Conservation (phyloP, 225 moss, liverwort and hornwort genomes). For the Sphagnum tenellum region DNA sequence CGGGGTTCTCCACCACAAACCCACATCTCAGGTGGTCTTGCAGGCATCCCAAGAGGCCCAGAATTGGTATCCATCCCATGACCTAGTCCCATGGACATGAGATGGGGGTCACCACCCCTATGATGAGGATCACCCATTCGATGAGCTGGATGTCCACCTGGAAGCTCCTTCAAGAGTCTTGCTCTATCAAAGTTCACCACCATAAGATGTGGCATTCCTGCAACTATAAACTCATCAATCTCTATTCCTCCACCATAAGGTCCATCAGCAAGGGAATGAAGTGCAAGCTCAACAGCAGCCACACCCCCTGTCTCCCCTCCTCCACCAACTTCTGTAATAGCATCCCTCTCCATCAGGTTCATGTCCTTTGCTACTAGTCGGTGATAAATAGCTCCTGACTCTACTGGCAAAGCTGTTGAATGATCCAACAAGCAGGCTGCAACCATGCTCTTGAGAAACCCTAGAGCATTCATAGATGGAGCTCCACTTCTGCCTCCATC, state of each 20-base stretch:
- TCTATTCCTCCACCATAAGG: conserved; percentile 54
- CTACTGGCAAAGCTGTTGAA: conserved; percentile 48
- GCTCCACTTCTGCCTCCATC: conserved; percentile 44
- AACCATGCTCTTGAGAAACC: conserved; percentile 82
- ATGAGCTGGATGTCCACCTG: conserved; percentile 31
- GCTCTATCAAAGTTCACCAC: conserved; percentile 77
- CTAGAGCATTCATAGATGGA: conserved; percentile 44
- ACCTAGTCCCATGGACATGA: conserved; percentile 28
- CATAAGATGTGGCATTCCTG: conserved; percentile 69
- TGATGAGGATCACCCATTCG: conserved; percentile 48
- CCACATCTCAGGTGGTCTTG: conserved; percentile 73
- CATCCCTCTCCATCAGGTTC: conserved; percentile 58
- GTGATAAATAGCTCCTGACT: conserved; percentile 59
- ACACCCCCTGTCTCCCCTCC: conserved; percentile 75
- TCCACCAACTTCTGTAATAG: conserved; percentile 68
- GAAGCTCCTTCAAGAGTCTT: conserved; percentile 66
- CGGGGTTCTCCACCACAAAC: conserved; percentile 41
- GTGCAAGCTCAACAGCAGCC: conserved; percentile 77
- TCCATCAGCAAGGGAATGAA: conserved; percentile 64
- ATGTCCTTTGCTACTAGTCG: conserved; percentile 72
- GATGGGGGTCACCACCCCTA: conserved; percentile 28
- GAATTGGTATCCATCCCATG: conserved; percentile 59
- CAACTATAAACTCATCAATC: conserved; percentile 77
- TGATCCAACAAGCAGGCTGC: conserved; percentile 67
- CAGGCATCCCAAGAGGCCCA: conserved; percentile 45